Base-by-base conservation (phyloP, 345 rosid genomes). In the Eucalyptus regnans region DNA sequence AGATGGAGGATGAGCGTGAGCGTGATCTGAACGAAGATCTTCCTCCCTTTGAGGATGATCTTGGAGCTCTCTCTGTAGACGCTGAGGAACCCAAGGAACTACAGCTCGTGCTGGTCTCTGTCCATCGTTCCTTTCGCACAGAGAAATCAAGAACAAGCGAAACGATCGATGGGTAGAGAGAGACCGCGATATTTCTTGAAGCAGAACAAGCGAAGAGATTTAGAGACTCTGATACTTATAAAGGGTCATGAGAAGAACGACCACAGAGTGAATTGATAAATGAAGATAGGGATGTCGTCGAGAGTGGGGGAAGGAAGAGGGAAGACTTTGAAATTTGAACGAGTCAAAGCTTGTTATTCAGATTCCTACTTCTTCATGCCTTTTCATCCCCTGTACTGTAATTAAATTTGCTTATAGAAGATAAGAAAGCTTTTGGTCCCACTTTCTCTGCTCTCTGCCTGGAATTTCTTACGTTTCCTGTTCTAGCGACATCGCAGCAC, bases 11-110 rank as follows among this genome's bases (percentile, higher is more conserved):
- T 91, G 4, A 95, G 62, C 80, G 93, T 60, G 0, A 94, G 90
- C 4, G 92, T 92, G 44, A 95, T 94, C 41, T 91, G 93, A 86
- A 87, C 41, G 92, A 95, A 94, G 90, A 94, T 91, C 91, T 91
- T 91, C 80, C 87, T 89, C 92, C 92, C 90, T 83, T 91, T 50
- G 86, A 89, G 91, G 87, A 95, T 92, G 88, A 92, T 90, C 80
- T 89, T 88, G 89, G 86, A 91, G 31, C 95, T 89, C 84, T 94
- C 93, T 18, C 86, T 89, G 89, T 87, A 87, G 76, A 90, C 89
- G 52, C 90, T 93, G 43, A 87, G 86, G 85, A 93, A 62, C 27
- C 94, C 93, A 16, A 94, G 93, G 49, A 89, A 87, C 52, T 92
- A 92, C 64, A 94, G 92, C 90, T 92, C 92, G 88, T 93, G 94